Percentiles rank a stretch among this genome's conserved stretches.
Evolutionary conservation across 352 stramenopile genomes (phyloP).

Genomic region (Pythium myriotylum): DNA sequence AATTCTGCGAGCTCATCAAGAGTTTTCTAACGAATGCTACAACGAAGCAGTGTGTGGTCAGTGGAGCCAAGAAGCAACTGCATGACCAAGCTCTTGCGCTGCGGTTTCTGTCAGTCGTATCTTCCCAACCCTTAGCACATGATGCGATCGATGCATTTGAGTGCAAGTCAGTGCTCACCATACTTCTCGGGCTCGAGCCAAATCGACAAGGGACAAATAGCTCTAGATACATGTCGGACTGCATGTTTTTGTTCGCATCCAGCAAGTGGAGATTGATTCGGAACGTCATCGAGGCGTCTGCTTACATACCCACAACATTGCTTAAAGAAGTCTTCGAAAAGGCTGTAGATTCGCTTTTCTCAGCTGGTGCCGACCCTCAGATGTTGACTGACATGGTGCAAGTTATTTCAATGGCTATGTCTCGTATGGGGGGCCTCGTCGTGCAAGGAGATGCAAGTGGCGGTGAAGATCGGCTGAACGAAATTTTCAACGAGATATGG

Average conservation of each 20-base stretch:
- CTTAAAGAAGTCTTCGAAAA: slow-evolving; percentile 41
- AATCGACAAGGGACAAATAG: slow-evolving; percentile 24
- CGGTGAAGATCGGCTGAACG: slow-evolving; percentile 32
- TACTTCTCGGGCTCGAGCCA: slow-evolving; percentile 16
- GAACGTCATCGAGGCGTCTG: slow-evolving; percentile 47
- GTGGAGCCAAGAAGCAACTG: slow-evolving; percentile 5
- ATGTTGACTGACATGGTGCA: slow-evolving; percentile 71
- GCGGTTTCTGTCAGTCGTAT: slow-evolving; percentile 24
- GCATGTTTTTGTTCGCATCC: slow-evolving; percentile 39
- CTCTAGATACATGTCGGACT: slow-evolving; percentile 26
- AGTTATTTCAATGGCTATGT: slow-evolving; percentile 56
- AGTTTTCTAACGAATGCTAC: slow-evolving; percentile 4
- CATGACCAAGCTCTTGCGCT: slow-evolving; percentile 23
- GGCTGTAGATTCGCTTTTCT: slow-evolving; percentile 55
- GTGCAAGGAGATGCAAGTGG: slow-evolving; percentile 17
- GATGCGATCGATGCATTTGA: slow-evolving; percentile 26
- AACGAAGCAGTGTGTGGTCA: background rate
- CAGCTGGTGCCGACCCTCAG: slow-evolving; percentile 52
- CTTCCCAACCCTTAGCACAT: slow-evolving; percentile 16
- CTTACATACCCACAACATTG: slow-evolving; percentile 48
- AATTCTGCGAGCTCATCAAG: slow-evolving; percentile 22
- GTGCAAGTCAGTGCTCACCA: slow-evolving; percentile 11
- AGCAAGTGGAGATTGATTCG: slow-evolving; percentile 66
- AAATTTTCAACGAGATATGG: slow-evolving; percentile 64
- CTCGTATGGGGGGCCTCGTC: slow-evolving; percentile 46